Conservation (phyloP, 805 yeast species). For the Wickerhamomyces xylosicus region DNA sequence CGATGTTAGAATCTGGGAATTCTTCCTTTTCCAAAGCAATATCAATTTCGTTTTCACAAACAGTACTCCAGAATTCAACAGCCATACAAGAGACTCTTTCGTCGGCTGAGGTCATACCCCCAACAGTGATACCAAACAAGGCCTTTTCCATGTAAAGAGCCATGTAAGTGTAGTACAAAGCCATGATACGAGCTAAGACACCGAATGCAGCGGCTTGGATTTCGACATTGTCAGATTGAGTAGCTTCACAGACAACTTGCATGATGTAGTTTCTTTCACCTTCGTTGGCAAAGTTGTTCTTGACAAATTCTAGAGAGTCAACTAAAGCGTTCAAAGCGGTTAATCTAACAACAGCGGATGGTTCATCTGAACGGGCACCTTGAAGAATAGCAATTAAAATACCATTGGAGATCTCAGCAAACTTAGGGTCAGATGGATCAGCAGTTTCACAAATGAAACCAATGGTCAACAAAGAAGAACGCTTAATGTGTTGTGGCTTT, state of each 20-base stretch:
- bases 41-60: conserved; percentile 95
- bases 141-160: conserved; percentile 96
- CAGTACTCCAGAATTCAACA: conserved; percentile 98
- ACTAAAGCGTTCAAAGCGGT: conserved; percentile 91
- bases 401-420: conserved; percentile 80
- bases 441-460: conserved; percentile 96
- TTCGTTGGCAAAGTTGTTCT: conserved; percentile 79
- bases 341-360: conserved; percentile 62
- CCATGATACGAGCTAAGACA: conserved; percentile 87
- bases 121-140: conserved; percentile 75
- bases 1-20: conserved; percentile 37
- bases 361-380: conserved; percentile 84
- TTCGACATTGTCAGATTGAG: conserved; percentile 77
- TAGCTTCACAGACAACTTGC: conserved; percentile 98
- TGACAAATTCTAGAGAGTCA: conserved; percentile 83
- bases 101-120: conserved; percentile 79
- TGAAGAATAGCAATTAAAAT: conserved; percentile 92
- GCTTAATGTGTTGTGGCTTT: conserved; percentile 69
- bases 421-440: conserved; percentile 63
- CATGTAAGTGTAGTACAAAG: conserved; percentile 82
- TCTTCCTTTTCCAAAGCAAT: conserved; percentile 61
- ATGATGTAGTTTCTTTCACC: conserved; percentile 94
- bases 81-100: conserved; percentile 96
- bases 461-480: conserved; percentile 78
- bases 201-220: conserved; percentile 94